These are phyloP conservation scores for Dipteronia sinensis DNA, from an alignment of 345 rosid species.

Conservation along the genomic window DNA sequence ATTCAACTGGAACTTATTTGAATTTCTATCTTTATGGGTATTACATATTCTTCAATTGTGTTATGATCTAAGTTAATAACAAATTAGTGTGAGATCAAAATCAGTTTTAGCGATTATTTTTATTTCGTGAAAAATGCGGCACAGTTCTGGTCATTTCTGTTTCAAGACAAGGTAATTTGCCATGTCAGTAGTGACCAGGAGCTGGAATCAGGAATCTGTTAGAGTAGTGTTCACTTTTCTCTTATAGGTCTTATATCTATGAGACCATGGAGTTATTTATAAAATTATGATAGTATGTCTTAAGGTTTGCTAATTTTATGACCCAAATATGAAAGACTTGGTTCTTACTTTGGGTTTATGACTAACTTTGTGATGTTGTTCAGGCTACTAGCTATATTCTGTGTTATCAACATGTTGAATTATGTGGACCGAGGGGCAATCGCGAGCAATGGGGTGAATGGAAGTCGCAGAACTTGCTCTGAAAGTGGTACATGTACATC, in stretches of 20 bases:
- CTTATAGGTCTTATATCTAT: neutral
- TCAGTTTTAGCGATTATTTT: neutral
- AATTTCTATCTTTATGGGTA: neutral
- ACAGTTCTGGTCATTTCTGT: neutral
- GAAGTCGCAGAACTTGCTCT: constrained; percentile 65
- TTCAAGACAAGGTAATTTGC: neutral
- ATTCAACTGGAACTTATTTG: neutral
- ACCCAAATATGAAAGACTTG: neutral
- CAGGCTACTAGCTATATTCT: constrained; percentile 85
- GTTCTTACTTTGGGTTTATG: neutral
- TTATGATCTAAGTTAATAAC: neutral
- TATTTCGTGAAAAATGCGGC: neutral
- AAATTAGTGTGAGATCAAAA: neutral
- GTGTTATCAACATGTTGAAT: constrained; percentile 78
- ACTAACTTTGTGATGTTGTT: constrained; percentile 12
- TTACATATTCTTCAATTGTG: neutral
- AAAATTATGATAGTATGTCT: neutral
- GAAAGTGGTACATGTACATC: constrained; percentile 67
- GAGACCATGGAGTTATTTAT: neutral
- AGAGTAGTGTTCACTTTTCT: neutral
- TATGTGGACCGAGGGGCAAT: constrained; percentile 94
- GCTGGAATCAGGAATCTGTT: neutral
- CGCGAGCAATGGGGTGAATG: constrained; percentile 97
- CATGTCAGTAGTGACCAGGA: neutral
- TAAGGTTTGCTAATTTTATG: neutral